phyloP scores from a whole-genome alignment of 2,329 filamentous ascomycete species.

The Apiospora phragmitis region DNA sequence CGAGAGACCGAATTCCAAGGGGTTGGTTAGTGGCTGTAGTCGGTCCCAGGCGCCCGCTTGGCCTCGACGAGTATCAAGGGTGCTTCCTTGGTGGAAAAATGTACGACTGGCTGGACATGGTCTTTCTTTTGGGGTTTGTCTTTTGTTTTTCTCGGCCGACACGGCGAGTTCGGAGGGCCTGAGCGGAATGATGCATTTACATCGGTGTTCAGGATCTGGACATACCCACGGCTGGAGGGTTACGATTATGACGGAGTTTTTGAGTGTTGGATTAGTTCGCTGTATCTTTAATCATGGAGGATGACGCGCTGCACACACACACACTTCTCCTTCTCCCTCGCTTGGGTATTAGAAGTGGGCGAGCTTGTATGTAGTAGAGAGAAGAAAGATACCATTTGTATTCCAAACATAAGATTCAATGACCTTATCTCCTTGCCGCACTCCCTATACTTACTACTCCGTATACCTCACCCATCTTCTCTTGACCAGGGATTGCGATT shows the following conservation, averaged over 20 bases:
- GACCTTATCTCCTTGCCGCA: neutral
- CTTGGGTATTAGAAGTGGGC: neutral
- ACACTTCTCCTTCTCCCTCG: neutral
- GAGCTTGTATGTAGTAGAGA: neutral
- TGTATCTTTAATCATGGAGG: neutral
- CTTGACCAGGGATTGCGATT: neutral
- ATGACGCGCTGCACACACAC: neutral
- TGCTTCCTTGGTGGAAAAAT: neutral
- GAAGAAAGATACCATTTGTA: neutral
- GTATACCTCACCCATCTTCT: neutral
- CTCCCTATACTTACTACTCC: neutral
- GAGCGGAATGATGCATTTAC: constrained; percentile 12
- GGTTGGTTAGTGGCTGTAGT: neutral
- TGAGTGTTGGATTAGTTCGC: neutral
- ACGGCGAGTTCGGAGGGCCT: constrained; percentile 6
- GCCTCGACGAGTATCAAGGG: neutral
- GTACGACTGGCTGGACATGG: constrained; percentile 6
- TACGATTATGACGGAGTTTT: constrained; percentile 1
- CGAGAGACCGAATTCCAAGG: neutral
- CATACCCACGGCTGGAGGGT: constrained; percentile 2
- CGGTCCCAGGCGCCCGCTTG: neutral
- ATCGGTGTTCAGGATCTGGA: constrained; percentile 12
- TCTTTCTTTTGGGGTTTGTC: neutral
- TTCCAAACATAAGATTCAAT: neutral
- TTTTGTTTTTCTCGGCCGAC: neutral